A percentile compares a stretch with the other conserved stretches of the same genome.
Evolutionary conservation across 768 basidiomycete genomes (phyloP).

Genomic region (Saitozyma podzolica): DNA sequence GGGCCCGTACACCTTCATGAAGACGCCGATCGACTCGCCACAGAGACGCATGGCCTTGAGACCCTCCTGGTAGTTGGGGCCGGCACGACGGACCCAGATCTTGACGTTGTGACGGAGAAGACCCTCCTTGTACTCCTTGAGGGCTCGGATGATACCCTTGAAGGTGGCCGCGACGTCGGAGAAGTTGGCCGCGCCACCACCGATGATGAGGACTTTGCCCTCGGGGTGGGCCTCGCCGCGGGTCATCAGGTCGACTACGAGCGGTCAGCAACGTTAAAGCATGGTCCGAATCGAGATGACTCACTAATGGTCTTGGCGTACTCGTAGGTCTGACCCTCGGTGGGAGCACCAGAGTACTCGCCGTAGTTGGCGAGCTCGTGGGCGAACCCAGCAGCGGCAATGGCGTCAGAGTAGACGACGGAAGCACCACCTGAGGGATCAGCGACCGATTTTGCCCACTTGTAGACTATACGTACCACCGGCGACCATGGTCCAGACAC

Average conservation of each 20-base stretch:
- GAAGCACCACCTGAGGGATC: conserved; percentile 42
- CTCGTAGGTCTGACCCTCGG: conserved; percentile 97
- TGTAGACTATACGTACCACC: conserved; percentile 68
- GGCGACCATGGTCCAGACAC: conserved; percentile 99
- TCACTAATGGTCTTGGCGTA: conserved; percentile 96
- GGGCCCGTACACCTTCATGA: conserved; percentile 94
- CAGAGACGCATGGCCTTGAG: conserved; percentile 98
- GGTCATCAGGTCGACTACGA: conserved; percentile 83
- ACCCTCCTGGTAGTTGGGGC: conserved; percentile 98
- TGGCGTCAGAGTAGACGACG: conserved; percentile 62
- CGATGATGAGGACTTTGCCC: conserved; percentile 99
- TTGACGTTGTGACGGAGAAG: conserved; percentile 81
- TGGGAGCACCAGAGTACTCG: conserved; percentile 97
- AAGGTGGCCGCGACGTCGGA: conserved; percentile 99
- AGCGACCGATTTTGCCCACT: conserved; percentile 3
- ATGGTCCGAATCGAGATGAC: conserved; percentile 43
- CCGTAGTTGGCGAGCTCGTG: conserved; percentile 99
- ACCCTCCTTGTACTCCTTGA: conserved; percentile 86
- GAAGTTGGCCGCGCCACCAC: conserved; percentile 98
- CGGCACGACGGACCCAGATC: conserved; percentile 97
- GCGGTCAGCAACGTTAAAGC: not conserved
- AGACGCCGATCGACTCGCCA: conserved; percentile 92
- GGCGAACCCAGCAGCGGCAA: conserved; percentile 89
- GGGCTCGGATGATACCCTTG: conserved; percentile 98
- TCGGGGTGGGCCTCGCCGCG: conserved; percentile 74